Evolutionary conservation across 2,329 filamentous ascomycete species (phyloP).

Genomic region (Grosmannia serpens): DNA sequence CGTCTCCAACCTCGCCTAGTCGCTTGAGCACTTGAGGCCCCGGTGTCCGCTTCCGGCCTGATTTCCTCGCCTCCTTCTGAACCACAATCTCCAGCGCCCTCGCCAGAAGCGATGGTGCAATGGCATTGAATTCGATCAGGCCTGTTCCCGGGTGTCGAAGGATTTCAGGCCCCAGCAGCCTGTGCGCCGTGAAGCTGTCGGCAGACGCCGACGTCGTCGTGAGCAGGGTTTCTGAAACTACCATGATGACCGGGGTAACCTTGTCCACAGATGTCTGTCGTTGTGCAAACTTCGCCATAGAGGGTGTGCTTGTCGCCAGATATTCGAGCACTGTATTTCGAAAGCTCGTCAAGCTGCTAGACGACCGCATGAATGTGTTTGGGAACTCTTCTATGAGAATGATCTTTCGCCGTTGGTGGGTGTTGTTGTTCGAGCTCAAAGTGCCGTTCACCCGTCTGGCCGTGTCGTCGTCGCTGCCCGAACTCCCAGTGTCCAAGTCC

Average conservation of each 20-base stretch:
- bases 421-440: neutral
- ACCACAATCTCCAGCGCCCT: conserved; percentile 77
- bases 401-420: conserved; percentile 30
- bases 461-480: conserved; percentile 16
- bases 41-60: conserved; percentile 62
- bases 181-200: conserved; percentile 87
- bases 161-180: conserved; percentile 77
- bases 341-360: conserved; percentile 56
- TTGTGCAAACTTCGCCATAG: conserved; percentile 35
- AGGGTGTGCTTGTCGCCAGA: conserved; percentile 54
- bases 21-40: conserved; percentile 67
- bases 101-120: conserved; percentile 73
- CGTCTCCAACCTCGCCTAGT: conserved; percentile 79
- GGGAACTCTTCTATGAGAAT: conserved; percentile 77
- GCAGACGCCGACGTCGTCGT: conserved; percentile 75
- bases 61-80: conserved; percentile 72
- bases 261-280: conserved; percentile 21
- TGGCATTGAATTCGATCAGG: conserved; percentile 83
- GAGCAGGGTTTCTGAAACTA: conserved; percentile 83
- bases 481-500: conserved; percentile 15
- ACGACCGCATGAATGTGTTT: conserved; percentile 58
- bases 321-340: conserved; percentile 65
- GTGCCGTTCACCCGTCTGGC: neutral
- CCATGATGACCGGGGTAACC: conserved; percentile 67
- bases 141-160: conserved; percentile 67